phyloP scores from a whole-genome alignment of 106 monocot genomes.

The Dendrobium nobile region DNA sequence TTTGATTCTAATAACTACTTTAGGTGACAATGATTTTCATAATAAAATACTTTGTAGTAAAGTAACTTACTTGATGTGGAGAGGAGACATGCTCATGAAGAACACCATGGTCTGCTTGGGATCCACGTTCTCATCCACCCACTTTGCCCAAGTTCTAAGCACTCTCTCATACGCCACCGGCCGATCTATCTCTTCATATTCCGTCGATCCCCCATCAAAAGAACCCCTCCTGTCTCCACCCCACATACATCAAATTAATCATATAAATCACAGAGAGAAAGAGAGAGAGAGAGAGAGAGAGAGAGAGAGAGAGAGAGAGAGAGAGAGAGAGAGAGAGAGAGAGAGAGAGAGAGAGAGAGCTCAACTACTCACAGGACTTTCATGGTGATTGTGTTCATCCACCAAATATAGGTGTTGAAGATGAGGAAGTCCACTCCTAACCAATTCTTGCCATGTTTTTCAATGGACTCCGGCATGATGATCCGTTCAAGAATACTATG shows the following conservation, averaged over 20 bases:
- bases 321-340: too few relatives aligned
- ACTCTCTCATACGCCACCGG: slow-evolving; percentile 44
- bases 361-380: slow-evolving; percentile 50
- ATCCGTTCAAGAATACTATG: slow-evolving; percentile 74
- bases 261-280: too few relatives aligned
- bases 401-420: slow-evolving; percentile 96
- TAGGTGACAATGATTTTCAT: too few relatives aligned
- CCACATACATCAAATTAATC: too few relatives aligned
- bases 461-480: slow-evolving; percentile 61
- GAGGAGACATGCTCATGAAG: slow-evolving; percentile 79
- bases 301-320: too few relatives aligned
- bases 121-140: slow-evolving; percentile 76
- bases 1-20: too few relatives aligned
- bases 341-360: too few relatives aligned
- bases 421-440: slow-evolving; percentile 61
- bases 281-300: too few relatives aligned
- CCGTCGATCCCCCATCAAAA: slow-evolving; percentile 52
- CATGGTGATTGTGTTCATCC: slow-evolving; percentile 69
- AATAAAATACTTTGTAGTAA: too few relatives aligned
- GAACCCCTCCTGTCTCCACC: slow-evolving; percentile 43
- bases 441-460: slow-evolving; percentile 57
- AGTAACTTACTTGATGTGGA: slow-evolving; percentile 57
- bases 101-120: slow-evolving; percentile 48
- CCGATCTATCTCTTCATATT: slow-evolving; percentile 62
- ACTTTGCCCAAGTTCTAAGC: slow-evolving; percentile 69